A percentile compares a stretch with the other conserved stretches of the same genome.
Conservation (phyloP, 106 monocot species). For the Chionographis japonica region DNA sequence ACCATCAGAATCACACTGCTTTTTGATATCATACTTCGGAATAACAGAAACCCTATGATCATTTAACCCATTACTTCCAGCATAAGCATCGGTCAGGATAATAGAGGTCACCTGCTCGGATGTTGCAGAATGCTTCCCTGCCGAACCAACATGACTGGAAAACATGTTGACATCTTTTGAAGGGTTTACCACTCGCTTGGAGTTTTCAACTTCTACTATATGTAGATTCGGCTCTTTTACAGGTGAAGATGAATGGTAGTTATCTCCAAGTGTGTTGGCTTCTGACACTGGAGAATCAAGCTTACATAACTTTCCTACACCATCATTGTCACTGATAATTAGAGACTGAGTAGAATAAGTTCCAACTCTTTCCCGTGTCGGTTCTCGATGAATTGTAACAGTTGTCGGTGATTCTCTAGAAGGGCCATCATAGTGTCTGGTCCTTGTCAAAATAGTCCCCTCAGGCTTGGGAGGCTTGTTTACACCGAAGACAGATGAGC, state of each 20-base stretch:
- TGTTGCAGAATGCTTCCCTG: slow-evolving; percentile 21
- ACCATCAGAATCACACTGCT: slow-evolving; percentile 34
- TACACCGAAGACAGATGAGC: slow-evolving; percentile 17
- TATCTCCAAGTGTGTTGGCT: slow-evolving; percentile 12
- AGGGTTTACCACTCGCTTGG: slow-evolving; percentile 13
- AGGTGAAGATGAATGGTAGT: slow-evolving; percentile 10
- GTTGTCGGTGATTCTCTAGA: slow-evolving; percentile 28
- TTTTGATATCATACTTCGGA: slow-evolving; percentile 35
- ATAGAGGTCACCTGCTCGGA: slow-evolving; percentile 17
- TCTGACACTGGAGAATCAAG: slow-evolving; percentile 22
- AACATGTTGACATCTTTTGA: slow-evolving; percentile 29
- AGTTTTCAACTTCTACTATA: slow-evolving; percentile 22
- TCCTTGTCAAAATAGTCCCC: slow-evolving; percentile 6
- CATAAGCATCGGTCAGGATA: slow-evolving; percentile 13
- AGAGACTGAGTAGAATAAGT: slow-evolving; percentile 17
- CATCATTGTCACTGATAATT: slow-evolving; percentile 3
- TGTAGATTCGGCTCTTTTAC: slow-evolving; percentile 24
- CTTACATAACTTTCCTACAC: slow-evolving; percentile 7
- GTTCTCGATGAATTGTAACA: slow-evolving; percentile 14
- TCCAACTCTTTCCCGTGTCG: slow-evolving; percentile 11
- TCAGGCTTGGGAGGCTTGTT: slow-evolving; percentile 20
- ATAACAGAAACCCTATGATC: slow-evolving; percentile 29
- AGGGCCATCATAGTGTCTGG: slow-evolving; percentile 14
- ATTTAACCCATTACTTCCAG: slow-evolving; percentile 28
- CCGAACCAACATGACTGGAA: slow-evolving; percentile 18